Evolutionary conservation across 305 asterid species (phyloP), one percentile per base, ranked within the genome.

Genomic region (Solanum aculeatissimum): DNA sequence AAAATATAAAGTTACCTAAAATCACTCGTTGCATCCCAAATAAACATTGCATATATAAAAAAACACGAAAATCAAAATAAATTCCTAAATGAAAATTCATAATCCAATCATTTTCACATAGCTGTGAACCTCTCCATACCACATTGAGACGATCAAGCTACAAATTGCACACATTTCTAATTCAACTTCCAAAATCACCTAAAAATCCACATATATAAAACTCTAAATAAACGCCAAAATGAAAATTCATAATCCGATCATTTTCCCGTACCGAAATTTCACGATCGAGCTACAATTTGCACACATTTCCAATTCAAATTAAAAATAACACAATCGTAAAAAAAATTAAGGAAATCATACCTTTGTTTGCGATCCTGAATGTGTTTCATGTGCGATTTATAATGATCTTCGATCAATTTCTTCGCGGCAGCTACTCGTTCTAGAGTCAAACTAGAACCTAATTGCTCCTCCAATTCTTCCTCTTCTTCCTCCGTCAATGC

Each of bases 371-470:
- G 93, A 71, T 87, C 90, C 83, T 93, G 93, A 79, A 94, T 89
- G 85, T 89, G 92, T 70, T 89, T 94, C 97, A 90, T 93, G 32
- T 89, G 95, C 83, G 88, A 82, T 85, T 86, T 92, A 83, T 93
- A 95, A 89, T 95, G 98, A 85, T 92, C 88, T 88, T 95, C 98
- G 53, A 95, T 94, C 81, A 88, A 92, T 85, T 92, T 92, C 90
- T 94, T 95, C 11, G 98, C 95, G 0, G 98, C 98, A 4, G 97
- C 98, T 40, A 89, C 98, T 29, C 94, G 91, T 86, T 94, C 94
- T 40, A 93, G 90, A 4, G 98, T 95, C 86, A 91, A 80, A 89
- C 80, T 89, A 8, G 98, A 95, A 43, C 88, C 93, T 29, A 82
- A 83, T 51, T 91, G 85, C 83, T 89, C 88, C 85, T 83, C 92